phyloP scores from a whole-genome alignment of 2,329 filamentous ascomycete species.

The Fusarium sp. region DNA sequence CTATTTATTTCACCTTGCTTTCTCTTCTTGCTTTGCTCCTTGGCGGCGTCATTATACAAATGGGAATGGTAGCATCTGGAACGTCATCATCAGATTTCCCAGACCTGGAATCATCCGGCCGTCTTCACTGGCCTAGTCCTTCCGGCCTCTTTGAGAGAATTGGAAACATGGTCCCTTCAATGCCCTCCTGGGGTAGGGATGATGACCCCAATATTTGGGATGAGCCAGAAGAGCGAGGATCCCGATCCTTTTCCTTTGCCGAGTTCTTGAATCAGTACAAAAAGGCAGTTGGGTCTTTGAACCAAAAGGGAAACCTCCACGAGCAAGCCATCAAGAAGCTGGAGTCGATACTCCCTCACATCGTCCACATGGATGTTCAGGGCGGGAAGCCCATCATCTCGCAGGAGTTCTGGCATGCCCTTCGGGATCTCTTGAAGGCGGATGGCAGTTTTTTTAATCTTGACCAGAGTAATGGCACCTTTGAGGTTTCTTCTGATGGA shows the following conservation, averaged over 20 bases:
- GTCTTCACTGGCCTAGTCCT: conserved; percentile 28
- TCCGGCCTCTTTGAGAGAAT: conserved; percentile 33
- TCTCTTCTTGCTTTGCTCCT: conserved; percentile 11
- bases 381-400: conserved; percentile 67
- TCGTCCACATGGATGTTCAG: conserved; percentile 66
- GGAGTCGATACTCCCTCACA: conserved; percentile 64
- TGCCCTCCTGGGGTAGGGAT: conserved; percentile 41
- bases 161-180: conserved; percentile 43
- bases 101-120: background rate
- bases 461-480: conserved; percentile 54
- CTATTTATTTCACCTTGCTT: background rate
- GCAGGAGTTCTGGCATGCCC: conserved; percentile 74
- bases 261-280: conserved; percentile 45
- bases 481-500: conserved; percentile 56
- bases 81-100: conserved; percentile 14
- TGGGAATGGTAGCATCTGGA: background rate
- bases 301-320: conserved; percentile 50
- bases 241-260: conserved; percentile 30
- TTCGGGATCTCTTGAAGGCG: conserved; percentile 65
- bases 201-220: conserved; percentile 36
- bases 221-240: conserved; percentile 24
- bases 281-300: conserved; percentile 48
- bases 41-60: background rate
- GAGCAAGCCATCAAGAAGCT: conserved; percentile 57
- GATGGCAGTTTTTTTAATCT: conserved; percentile 63